Evolutionary conservation across 495 filamentous ascomycete genomes (phyloP).

Genomic region (Hypoxylon intermedium): DNA sequence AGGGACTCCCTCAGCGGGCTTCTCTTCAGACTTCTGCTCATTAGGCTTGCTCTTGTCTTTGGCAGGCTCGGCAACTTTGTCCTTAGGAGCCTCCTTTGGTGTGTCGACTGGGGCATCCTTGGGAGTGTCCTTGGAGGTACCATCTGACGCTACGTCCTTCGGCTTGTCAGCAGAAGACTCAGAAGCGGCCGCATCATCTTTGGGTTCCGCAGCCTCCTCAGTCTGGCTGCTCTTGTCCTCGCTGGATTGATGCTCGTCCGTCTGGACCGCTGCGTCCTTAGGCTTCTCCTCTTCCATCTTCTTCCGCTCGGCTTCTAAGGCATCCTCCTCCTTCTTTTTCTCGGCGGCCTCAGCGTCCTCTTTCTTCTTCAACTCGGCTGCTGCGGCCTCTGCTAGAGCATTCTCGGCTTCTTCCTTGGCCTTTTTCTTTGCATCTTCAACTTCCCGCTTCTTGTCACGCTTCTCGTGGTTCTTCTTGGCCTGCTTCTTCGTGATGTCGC

Average conservation of each 20-base stretch:
- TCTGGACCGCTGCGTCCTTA: constrained; percentile 52
- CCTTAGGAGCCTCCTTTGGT: constrained; percentile 17
- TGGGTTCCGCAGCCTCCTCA: constrained; percentile 31
- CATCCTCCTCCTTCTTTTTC: constrained; percentile 43
- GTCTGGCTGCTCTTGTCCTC: constrained; percentile 43
- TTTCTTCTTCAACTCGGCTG: constrained; percentile 45
- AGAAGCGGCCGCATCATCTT: constrained; percentile 10
- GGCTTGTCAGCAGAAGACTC: constrained; percentile 34
- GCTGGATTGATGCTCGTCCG: constrained; percentile 24
- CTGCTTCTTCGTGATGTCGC: constrained; percentile 47
- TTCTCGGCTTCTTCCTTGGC: constrained; percentile 47
- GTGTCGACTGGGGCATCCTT: constrained; percentile 20
- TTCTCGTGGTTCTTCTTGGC: constrained; percentile 48
- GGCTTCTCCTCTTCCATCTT: constrained; percentile 49
- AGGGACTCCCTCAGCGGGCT: constrained; percentile 1
- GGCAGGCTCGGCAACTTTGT: constrained; percentile 16
- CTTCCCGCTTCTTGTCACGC: constrained; percentile 57
- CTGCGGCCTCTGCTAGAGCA: constrained; percentile 13
- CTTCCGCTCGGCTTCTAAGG: constrained; percentile 33
- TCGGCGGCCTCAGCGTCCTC: constrained; percentile 55
- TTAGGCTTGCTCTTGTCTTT: constrained; percentile 24
- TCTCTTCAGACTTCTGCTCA: constrained; percentile 16
- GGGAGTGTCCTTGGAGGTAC: constrained; percentile 17
- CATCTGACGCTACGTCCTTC: constrained; percentile 11
- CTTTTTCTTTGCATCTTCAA: constrained; percentile 56